Percentiles rank a stretch among this genome's conserved stretches.
phyloP scores from a whole-genome alignment of 169 alveolate genomes.

The Plasmodium gonderi region DNA sequence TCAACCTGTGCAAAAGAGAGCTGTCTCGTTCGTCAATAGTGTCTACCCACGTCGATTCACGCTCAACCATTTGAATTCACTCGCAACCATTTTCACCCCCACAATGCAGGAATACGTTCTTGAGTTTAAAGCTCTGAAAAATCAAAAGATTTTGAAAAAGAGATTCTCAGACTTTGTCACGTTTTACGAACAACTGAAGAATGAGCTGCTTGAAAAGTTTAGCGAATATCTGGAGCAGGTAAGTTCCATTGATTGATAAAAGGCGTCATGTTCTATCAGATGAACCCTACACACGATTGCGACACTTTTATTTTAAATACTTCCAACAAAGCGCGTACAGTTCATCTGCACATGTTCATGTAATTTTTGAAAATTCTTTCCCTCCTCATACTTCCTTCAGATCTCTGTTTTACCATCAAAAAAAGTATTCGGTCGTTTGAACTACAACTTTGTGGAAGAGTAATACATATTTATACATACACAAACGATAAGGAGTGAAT shows the following conservation, averaged over 20 bases:
- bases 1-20: not conserved
- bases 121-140: conserved; percentile 60
- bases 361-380: not conserved
- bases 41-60: not conserved
- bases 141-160: conserved; percentile 48
- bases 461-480: not conserved
- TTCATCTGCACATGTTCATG: not conserved
- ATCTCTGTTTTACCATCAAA: conserved; percentile 48
- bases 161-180: conserved; percentile 47
- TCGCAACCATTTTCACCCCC: not conserved
- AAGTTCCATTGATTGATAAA: not conserved
- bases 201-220: conserved; percentile 31
- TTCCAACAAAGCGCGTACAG: too few species aligned
- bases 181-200: conserved; percentile 23
- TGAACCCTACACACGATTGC: too few species aligned
- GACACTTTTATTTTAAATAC: too few species aligned
- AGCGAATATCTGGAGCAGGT: conserved; percentile 42
- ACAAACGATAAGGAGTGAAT: not conserved
- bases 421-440: conserved; percentile 38
- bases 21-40: not conserved
- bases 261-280: not conserved
- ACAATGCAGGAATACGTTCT: conserved; percentile 35
- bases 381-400: not conserved
- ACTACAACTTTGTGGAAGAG: conserved; percentile 65
- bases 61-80: not conserved